These are phyloP conservation scores for Aspergillus terreus DNA, from an alignment of 2,329 filamentous ascomycete species.

Conservation along the genomic window DNA sequence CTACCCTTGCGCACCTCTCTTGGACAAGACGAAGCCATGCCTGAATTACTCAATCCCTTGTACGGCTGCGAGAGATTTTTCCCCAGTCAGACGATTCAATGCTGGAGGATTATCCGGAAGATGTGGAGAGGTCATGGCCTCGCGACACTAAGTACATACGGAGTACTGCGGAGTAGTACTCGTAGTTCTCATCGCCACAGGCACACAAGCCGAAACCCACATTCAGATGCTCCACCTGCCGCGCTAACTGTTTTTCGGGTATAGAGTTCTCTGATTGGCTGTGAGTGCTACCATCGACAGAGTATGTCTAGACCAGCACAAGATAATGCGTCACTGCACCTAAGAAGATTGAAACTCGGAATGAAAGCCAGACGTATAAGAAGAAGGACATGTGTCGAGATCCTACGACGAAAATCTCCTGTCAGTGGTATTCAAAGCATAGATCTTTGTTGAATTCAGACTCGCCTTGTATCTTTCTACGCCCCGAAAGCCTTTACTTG, in stretches of 20 bases:
- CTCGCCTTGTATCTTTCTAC: neutral
- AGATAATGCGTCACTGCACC: no score
- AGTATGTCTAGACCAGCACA: no score
- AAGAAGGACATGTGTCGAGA: no score
- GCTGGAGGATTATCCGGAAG: neutral
- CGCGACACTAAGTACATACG: no score
- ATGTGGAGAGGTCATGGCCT: neutral
- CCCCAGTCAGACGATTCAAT: neutral
- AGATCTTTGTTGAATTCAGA: neutral
- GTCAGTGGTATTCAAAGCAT: no score
- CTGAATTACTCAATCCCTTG: neutral
- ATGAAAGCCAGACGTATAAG: neutral
- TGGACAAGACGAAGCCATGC: conserved; percentile 2
- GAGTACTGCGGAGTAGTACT: neutral
- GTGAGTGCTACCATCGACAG: neutral
- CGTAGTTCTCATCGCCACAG: neutral
- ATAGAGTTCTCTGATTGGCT: conserved; percentile 20
- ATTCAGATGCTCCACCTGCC: conserved; percentile 9
- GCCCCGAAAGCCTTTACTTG: neutral
- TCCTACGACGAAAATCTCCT: no score
- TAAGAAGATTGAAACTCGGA: no score
- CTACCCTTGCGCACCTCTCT: neutral
- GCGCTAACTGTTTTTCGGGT: conserved; percentile 20
- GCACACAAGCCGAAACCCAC: neutral
- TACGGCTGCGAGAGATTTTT: neutral